phyloP scores from a whole-genome alignment of 1,139 yeast species.

The Blastobotrys persicus region DNA sequence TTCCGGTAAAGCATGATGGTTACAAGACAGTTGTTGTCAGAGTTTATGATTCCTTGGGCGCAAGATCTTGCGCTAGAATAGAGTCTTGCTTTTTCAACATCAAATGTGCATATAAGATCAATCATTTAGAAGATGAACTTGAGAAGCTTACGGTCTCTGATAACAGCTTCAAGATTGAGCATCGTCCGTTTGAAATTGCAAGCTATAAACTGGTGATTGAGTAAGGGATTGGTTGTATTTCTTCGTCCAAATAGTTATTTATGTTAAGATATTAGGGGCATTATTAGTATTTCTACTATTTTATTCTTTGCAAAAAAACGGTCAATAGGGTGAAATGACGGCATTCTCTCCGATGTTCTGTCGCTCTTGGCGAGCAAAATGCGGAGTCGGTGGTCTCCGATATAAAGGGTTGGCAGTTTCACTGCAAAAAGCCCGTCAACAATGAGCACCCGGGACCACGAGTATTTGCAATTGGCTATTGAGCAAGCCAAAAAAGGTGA shows the following conservation, averaged over 20 bases:
- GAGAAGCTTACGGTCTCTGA: conserved; percentile 40
- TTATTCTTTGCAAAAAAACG: too few relatives aligned
- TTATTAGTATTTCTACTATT: too few relatives aligned
- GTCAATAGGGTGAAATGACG: too few relatives aligned
- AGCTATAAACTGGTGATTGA: conserved; percentile 36
- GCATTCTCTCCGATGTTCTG: too few relatives aligned
- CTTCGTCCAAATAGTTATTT: background rate
- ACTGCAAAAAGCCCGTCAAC: background rate
- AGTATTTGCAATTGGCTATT: conserved; percentile 33
- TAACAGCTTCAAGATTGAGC: conserved; percentile 36
- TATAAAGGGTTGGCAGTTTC: too few relatives aligned
- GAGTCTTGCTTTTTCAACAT: conserved; percentile 42
- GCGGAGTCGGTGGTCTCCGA: background rate
- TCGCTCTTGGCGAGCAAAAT: background rate
- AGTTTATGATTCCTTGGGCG: conserved; percentile 85
- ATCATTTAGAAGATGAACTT: conserved; percentile 67
- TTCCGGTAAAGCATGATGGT: conserved; percentile 49
- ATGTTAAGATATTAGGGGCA: too few relatives aligned
- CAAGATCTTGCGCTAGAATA: conserved; percentile 56
- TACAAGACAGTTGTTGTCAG: conserved; percentile 54
- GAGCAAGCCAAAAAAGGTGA: conserved; percentile 35
- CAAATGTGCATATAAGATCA: conserved; percentile 55
- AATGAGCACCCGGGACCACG: conserved; percentile 18
- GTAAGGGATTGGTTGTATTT: background rate
- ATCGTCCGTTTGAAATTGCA: conserved; percentile 78